Percentiles rank a stretch among this genome's conserved stretches.
Conservation (phyloP, 2,329 filamentous ascomycete species). For the Botryotinia globosa region DNA sequence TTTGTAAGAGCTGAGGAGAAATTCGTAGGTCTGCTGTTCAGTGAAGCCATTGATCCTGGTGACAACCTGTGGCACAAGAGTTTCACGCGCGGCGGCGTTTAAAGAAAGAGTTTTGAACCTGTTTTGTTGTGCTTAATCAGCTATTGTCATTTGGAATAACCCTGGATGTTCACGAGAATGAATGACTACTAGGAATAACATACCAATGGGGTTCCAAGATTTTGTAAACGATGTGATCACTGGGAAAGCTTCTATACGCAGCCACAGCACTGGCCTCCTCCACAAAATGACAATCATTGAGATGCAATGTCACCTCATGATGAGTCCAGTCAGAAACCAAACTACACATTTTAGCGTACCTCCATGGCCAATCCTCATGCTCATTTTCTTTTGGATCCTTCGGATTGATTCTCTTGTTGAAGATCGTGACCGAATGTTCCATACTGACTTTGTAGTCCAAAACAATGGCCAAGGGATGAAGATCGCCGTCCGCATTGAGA, state of each 20-base stretch:
- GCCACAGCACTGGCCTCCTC: slow-evolving; percentile 20
- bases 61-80: slow-evolving; percentile 6
- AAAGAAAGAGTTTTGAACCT: slow-evolving; percentile 21
- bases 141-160: neutral
- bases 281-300: slow-evolving; percentile 23
- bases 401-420: slow-evolving; percentile 46
- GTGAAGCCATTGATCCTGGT: slow-evolving; percentile 17
- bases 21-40: slow-evolving; percentile 16
- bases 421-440: slow-evolving; percentile 47
- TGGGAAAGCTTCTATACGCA: slow-evolving; percentile 18
- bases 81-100: slow-evolving; percentile 13
- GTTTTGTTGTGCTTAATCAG: neutral
- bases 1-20: slow-evolving; percentile 21
- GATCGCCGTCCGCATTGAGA: slow-evolving; percentile 44
- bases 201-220: slow-evolving; percentile 22
- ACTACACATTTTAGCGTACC: slow-evolving; percentile 30
- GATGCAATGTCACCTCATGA: slow-evolving; percentile 21
- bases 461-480: slow-evolving; percentile 50
- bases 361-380: slow-evolving; percentile 49
- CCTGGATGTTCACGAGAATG: no score
- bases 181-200: neutral
- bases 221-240: slow-evolving; percentile 20
- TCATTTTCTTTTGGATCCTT: slow-evolving; percentile 38
- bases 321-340: slow-evolving; percentile 12
- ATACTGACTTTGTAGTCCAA: slow-evolving; percentile 47